Evolutionary conservation across 257 asterid genomes (phyloP).

Genomic region (Marsdenia floribunda): DNA sequence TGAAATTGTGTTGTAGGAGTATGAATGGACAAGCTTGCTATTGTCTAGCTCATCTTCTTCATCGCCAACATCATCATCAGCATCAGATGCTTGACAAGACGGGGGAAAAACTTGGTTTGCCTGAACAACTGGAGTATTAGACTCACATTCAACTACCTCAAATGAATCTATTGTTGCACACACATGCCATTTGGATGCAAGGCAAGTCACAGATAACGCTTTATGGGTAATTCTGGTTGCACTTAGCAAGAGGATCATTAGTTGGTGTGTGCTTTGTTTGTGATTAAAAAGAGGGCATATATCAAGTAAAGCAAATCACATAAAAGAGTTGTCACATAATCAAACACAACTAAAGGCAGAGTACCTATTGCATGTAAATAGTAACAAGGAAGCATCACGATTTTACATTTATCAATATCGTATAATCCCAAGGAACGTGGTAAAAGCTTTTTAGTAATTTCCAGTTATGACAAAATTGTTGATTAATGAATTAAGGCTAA

Average conservation of each 20-base stretch:
- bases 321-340: too few relatives aligned
- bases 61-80: conserved; percentile 79
- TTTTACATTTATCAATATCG: too few relatives aligned
- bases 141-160: conserved; percentile 46
- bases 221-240: conserved; percentile 93
- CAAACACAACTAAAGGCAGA: too few relatives aligned
- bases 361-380: too few relatives aligned
- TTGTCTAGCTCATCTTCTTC: conserved; percentile 92
- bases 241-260: conserved; percentile 62
- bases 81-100: conserved; percentile 38
- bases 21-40: conserved; percentile 51
- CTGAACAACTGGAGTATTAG: conserved; percentile 42
- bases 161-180: conserved; percentile 78
- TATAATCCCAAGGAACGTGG: too few relatives aligned
- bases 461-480: too few relatives aligned
- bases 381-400: too few relatives aligned
- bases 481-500: too few relatives aligned
- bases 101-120: conserved; percentile 25
- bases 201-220: conserved; percentile 79
- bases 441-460: too few relatives aligned
- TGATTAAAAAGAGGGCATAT: too few relatives aligned
- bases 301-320: too few relatives aligned
- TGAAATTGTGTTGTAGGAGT: conserved; percentile 66
- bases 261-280: too few relatives aligned
- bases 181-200: conserved; percentile 97